These are phyloP conservation scores for Tulasnella sp. DNA, from an alignment of 768 basidiomycete species.

Conservation along the genomic window DNA sequence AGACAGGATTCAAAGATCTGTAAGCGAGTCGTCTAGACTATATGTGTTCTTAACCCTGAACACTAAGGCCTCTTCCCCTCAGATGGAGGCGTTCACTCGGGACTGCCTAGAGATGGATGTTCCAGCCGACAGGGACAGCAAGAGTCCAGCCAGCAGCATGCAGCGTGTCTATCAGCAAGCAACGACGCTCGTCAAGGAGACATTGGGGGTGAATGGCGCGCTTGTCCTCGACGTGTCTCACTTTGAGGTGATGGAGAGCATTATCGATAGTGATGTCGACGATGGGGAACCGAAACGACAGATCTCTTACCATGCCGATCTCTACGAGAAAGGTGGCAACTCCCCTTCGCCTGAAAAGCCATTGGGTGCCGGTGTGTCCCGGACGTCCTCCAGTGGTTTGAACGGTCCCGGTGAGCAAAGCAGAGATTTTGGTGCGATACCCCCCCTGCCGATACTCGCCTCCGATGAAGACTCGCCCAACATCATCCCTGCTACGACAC, in stretches of 20 bases:
- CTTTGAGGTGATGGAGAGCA: slow-evolving; percentile 64
- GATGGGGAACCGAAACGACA: neutral
- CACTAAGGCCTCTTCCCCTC: too few species aligned
- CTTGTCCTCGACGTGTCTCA: slow-evolving; percentile 91
- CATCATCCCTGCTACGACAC: slow-evolving; percentile 24
- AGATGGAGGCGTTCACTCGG: slow-evolving; percentile 94
- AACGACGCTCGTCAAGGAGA: slow-evolving; percentile 76
- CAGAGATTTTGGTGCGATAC: slow-evolving; percentile 25
- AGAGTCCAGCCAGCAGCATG: slow-evolving; percentile 39
- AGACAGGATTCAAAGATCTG: slow-evolving; percentile 84
- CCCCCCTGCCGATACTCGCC: slow-evolving; percentile 26
- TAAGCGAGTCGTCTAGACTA: too few species aligned
- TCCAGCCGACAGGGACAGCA: slow-evolving; percentile 27
- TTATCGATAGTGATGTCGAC: neutral
- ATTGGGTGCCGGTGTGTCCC: too few species aligned
- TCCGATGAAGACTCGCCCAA: slow-evolving; percentile 17
- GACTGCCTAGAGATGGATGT: slow-evolving; percentile 88
- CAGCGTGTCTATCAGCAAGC: slow-evolving; percentile 83
- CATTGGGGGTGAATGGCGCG: slow-evolving; percentile 85
- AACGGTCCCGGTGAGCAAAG: slow-evolving; percentile 23
- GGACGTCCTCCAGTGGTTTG: too few species aligned
- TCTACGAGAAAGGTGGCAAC: slow-evolving; percentile 3
- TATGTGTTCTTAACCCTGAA: too few species aligned
- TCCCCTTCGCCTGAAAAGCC: slow-evolving; percentile 14
- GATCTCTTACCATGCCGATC: too few species aligned